A percentile compares a stretch with the other conserved stretches of the same genome.
Evolutionary conservation across 257 asterid genomes (phyloP).

Genomic region (Galeopsis tetrahit): DNA sequence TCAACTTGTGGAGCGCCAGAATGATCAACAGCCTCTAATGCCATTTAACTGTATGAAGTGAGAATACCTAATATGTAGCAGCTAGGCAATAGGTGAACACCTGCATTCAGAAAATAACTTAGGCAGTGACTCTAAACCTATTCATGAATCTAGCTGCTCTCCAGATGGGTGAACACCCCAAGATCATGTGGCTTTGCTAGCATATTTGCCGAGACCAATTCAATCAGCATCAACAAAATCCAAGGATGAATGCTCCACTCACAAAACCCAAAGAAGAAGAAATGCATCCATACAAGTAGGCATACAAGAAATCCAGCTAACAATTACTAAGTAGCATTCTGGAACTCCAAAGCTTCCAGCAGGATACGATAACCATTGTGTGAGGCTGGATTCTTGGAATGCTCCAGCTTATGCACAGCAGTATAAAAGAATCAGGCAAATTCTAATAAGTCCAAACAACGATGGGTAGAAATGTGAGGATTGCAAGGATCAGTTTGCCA

Average conservation of each 20-base stretch:
- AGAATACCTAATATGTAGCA: slow-evolving; percentile 35
- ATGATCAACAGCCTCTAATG: slow-evolving; percentile 45
- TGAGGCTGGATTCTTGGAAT: slow-evolving; percentile 29
- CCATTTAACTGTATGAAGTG: slow-evolving; percentile 42
- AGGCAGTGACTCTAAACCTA: slow-evolving; percentile 47
- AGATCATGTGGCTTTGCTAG: slow-evolving; percentile 50
- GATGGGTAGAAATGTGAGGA: slow-evolving; percentile 32
- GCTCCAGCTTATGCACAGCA: slow-evolving; percentile 57
- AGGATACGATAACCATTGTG: slow-evolving; percentile 43
- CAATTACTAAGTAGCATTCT: slow-evolving; percentile 48
- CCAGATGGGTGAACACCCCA: slow-evolving; percentile 55
- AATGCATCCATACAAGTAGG: slow-evolving; percentile 51
- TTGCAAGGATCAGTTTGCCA: slow-evolving; percentile 45
- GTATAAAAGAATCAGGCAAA: slow-evolving; percentile 41
- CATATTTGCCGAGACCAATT: slow-evolving; percentile 54
- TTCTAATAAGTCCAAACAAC: slow-evolving; percentile 33
- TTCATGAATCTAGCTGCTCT: slow-evolving; percentile 43
- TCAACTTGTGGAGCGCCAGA: slow-evolving; percentile 38
- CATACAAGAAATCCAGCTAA: slow-evolving; percentile 49
- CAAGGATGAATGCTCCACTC: slow-evolving; percentile 63
- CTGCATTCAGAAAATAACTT: slow-evolving; percentile 63
- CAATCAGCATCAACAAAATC: slow-evolving; percentile 67
- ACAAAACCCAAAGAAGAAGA: slow-evolving; percentile 48
- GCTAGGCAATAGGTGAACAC: slow-evolving; percentile 42
- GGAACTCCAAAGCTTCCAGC: slow-evolving; percentile 60